These are phyloP conservation scores for Lophiostoma macrostomum DNA, from an alignment of 495 filamentous ascomycete genomes.

Conservation along the genomic window DNA sequence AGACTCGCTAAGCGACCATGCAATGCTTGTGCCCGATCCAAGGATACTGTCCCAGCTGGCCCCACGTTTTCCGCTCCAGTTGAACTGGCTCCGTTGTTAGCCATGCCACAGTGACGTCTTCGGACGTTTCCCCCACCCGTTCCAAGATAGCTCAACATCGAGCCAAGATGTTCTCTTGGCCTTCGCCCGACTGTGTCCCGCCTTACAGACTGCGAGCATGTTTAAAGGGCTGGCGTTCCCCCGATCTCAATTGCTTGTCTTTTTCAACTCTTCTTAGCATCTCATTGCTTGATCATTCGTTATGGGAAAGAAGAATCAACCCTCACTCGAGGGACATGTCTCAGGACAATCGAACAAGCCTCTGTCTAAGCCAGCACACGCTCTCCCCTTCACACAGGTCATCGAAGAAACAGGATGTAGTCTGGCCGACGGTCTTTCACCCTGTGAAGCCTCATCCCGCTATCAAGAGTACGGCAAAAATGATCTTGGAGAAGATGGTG, in stretches of 20 bases:
- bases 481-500: conserved; percentile 56
- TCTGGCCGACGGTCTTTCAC: conserved; percentile 58
- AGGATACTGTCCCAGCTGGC: neutral
- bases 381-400: conserved; percentile 53
- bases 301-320: conserved; percentile 34
- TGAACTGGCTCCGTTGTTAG: neutral
- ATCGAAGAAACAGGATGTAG: conserved; percentile 59
- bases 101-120: neutral
- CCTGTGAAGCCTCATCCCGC: conserved; percentile 53
- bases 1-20: no score
- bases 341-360: conserved; percentile 53
- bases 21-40: no score
- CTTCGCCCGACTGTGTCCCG: conserved; percentile 15
- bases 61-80: neutral
- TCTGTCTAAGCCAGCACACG: conserved; percentile 63
- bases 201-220: neutral
- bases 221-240: conserved; percentile 19
- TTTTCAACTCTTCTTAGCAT: neutral
- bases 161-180: conserved; percentile 20
- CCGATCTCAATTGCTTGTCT: conserved; percentile 19
- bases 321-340: conserved; percentile 42
- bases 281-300: conserved; percentile 1
- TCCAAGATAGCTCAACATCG: conserved; percentile 7
- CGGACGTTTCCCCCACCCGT: conserved; percentile 8
- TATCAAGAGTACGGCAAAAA: conserved; percentile 59